phyloP scores from a whole-genome alignment of 768 basidiomycete species.

The Pisolithus microcarpus region DNA sequence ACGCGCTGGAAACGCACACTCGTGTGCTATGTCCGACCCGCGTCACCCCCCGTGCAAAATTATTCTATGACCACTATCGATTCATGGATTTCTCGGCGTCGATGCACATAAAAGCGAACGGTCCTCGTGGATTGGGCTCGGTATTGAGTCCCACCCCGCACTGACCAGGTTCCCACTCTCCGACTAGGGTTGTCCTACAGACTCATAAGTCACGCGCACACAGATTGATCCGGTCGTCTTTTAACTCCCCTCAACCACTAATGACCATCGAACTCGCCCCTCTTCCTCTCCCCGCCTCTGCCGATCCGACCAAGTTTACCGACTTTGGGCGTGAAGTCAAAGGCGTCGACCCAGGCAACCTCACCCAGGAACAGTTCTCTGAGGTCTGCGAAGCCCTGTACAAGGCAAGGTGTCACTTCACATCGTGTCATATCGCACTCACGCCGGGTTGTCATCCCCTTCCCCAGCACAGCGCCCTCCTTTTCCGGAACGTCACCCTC shows the following conservation, averaged over 20 bases:
- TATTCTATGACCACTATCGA: too few species aligned
- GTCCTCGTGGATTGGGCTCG: neutral
- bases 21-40: too few species aligned
- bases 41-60: too few species aligned
- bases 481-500: constrained; percentile 65
- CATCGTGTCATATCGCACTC: neutral
- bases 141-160: neutral
- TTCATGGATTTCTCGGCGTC: too few species aligned
- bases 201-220: too few species aligned
- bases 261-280: constrained; percentile 67
- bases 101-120: neutral
- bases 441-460: neutral
- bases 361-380: constrained; percentile 54
- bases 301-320: constrained; percentile 57
- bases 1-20: too few species aligned
- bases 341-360: constrained; percentile 59
- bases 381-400: constrained; percentile 70
- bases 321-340: constrained; percentile 74
- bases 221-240: neutral
- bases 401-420: constrained; percentile 40
- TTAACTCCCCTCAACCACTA: too few species aligned
- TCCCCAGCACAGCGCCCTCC: constrained; percentile 57
- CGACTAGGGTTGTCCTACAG: too few species aligned
- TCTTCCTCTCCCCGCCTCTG: constrained; percentile 65
- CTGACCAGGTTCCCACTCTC: neutral